phyloP scores from a whole-genome alignment of 2,329 filamentous ascomycete genomes.

The Sarocladiaceae sp. region DNA sequence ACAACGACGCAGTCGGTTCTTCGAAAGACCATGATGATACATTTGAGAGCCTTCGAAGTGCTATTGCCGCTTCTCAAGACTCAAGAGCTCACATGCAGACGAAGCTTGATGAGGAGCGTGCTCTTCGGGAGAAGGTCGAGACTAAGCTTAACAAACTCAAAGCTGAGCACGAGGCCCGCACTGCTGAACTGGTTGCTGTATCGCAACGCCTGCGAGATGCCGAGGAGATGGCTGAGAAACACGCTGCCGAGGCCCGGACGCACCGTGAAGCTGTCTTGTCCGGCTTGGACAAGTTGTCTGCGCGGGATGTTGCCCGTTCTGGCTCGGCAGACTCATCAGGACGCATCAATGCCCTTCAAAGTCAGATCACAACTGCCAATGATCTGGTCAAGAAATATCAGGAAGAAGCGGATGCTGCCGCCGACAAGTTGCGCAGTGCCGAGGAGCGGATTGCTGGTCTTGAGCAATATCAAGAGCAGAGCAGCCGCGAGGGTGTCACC shows the following conservation, averaged over 20 bases:
- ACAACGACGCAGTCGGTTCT: slow-evolving; percentile 59
- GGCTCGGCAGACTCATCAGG: slow-evolving; percentile 51
- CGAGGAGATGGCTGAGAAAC: slow-evolving; percentile 80
- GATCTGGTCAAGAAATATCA: slow-evolving; percentile 82
- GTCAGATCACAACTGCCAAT: slow-evolving; percentile 73
- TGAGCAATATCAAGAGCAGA: slow-evolving; percentile 95
- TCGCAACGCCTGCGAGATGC: slow-evolving; percentile 73
- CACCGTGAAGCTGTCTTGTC: slow-evolving; percentile 78
- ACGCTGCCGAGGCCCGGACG: slow-evolving; percentile 79
- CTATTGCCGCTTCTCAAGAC: slow-evolving; percentile 71
- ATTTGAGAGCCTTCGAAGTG: slow-evolving; percentile 68
- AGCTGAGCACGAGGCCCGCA: slow-evolving; percentile 74
- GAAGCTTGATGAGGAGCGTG: slow-evolving; percentile 76
- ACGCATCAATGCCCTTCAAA: slow-evolving; percentile 67
- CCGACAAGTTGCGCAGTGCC: slow-evolving; percentile 82
- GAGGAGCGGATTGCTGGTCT: slow-evolving; percentile 91
- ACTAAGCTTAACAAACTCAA: slow-evolving; percentile 69
- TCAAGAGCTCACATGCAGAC: slow-evolving; percentile 72
- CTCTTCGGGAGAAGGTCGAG: slow-evolving; percentile 69
- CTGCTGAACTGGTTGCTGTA: slow-evolving; percentile 67
- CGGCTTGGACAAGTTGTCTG: slow-evolving; percentile 69
- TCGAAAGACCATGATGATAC: slow-evolving; percentile 64
- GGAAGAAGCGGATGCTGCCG: slow-evolving; percentile 75
- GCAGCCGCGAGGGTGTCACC: slow-evolving; percentile 83
- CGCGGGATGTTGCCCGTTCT: slow-evolving; percentile 43